Conservation (phyloP, 768 basidiomycete genomes). For the Phylloporus sp. region DNA sequence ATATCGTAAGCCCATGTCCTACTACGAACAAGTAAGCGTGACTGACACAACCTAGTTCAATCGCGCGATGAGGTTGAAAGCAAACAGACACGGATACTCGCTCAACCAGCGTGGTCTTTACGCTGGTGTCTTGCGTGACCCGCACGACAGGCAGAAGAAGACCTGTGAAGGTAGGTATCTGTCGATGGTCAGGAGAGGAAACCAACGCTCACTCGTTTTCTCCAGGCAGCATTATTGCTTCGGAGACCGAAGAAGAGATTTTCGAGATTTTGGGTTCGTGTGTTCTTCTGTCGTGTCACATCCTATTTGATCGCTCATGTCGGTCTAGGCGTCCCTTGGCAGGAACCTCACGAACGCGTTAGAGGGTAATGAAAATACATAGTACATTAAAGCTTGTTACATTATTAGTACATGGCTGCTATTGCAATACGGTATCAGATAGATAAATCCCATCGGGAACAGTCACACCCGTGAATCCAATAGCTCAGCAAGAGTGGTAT, state of each 20-base stretch:
- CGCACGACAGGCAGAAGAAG: constrained; percentile 55
- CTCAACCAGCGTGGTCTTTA: constrained; percentile 86
- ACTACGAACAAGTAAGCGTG: background rate
- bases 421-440: background rate
- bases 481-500: background rate
- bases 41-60: constrained; percentile 61
- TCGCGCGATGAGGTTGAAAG: constrained; percentile 81
- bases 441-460: too few species aligned
- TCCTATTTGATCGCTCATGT: background rate
- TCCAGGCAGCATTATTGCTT: constrained; percentile 65
- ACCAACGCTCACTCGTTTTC: background rate
- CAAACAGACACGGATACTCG: constrained; percentile 72
- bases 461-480: background rate
- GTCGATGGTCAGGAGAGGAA: background rate
- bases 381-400: too few species aligned
- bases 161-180: constrained; percentile 45
- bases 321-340: constrained; percentile 63
- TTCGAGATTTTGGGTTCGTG: constrained; percentile 60
- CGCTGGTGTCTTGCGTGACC: constrained; percentile 66
- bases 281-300: background rate
- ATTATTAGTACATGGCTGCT: background rate
- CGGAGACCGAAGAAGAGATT: constrained; percentile 83
- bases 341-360: constrained; percentile 75
- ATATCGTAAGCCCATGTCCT: constrained; percentile 56
- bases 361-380: constrained; percentile 23